phyloP scores from a whole-genome alignment of 805 yeast genomes.

The Candida takata region DNA sequence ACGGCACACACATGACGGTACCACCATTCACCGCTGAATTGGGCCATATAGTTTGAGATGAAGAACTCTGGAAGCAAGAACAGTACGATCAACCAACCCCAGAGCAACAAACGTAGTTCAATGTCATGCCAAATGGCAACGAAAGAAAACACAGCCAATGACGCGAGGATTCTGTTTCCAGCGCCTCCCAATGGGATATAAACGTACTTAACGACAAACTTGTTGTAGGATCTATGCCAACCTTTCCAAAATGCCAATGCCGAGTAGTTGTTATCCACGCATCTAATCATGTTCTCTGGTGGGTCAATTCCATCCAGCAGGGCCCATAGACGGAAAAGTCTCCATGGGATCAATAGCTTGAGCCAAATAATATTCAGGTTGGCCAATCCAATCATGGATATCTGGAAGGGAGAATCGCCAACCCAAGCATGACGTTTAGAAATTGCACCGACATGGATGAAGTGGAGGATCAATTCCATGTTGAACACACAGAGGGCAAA shows the following conservation, averaged over 20 bases:
- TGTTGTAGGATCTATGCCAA: slow-evolving; percentile 93
- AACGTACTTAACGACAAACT: slow-evolving; percentile 83
- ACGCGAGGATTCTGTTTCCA: slow-evolving; percentile 60
- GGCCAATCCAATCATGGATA: slow-evolving; percentile 90
- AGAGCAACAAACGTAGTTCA: slow-evolving; percentile 71
- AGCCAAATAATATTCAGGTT: slow-evolving; percentile 90
- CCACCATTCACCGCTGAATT: slow-evolving; percentile 46
- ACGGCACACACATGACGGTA: slow-evolving; percentile 75
- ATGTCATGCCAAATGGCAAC: slow-evolving; percentile 99
- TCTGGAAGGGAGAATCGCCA: slow-evolving; percentile 84
- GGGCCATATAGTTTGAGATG: slow-evolving; percentile 41
- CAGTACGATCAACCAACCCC: slow-evolving; percentile 95
- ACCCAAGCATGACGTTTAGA: slow-evolving; percentile 86
- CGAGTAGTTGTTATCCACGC: slow-evolving; percentile 90
- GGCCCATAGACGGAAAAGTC: slow-evolving; percentile 90
- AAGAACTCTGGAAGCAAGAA: slow-evolving; percentile 82
- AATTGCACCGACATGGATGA: slow-evolving; percentile 88
- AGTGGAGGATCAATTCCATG: slow-evolving; percentile 88
- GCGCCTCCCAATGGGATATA: slow-evolving; percentile 91
- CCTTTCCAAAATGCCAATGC: slow-evolving; percentile 97
- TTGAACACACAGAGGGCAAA: slow-evolving; percentile 66
- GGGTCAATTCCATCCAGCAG: slow-evolving; percentile 90
- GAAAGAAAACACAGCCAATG: slow-evolving; percentile 82
- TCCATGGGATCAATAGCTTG: slow-evolving; percentile 91
- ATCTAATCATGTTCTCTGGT: slow-evolving; percentile 95